phyloP scores from a whole-genome alignment of 2,329 filamentous ascomycete genomes.

The Lasiodiplodia sp. region DNA sequence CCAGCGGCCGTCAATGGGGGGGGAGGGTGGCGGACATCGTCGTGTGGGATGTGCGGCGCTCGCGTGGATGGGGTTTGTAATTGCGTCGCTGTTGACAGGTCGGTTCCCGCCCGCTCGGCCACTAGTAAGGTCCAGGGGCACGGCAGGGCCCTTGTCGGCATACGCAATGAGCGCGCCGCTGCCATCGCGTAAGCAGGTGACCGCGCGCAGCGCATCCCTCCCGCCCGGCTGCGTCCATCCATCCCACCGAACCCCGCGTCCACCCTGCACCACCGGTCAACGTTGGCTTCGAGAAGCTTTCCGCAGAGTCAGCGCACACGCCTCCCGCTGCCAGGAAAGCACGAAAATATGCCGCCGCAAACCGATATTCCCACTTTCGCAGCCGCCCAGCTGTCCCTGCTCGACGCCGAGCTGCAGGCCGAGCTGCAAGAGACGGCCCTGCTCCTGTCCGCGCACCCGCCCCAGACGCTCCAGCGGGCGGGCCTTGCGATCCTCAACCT shows the following conservation, averaged over 20 bases:
- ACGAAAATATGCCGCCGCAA: conserved; percentile 17
- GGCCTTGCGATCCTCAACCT: conserved; percentile 84
- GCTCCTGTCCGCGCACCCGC: conserved; percentile 72
- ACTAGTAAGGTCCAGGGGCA: not conserved
- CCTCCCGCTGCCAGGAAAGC: not conserved
- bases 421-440: conserved; percentile 74
- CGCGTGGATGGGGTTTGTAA: not conserved
- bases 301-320: conserved; percentile 11
- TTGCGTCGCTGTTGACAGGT: conserved; percentile 15
- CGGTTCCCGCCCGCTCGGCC: not conserved
- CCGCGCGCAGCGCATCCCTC: conserved; percentile 1
- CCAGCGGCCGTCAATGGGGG: not conserved
- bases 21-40: not conserved
- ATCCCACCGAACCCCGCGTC: conserved; percentile 24
- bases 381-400: conserved; percentile 71
- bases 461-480: conserved; percentile 73
- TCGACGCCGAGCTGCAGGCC: conserved; percentile 73
- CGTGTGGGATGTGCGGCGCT: not conserved
- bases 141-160: not conserved
- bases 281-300: conserved; percentile 16
- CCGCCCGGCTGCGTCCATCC: not conserved
- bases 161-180: conserved; percentile 15
- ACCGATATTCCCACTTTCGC: conserved; percentile 69
- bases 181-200: conserved; percentile 7
- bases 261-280: conserved; percentile 7